phyloP scores from a whole-genome alignment of 2,329 filamentous ascomycete species.

The Grosmannia huntii region DNA sequence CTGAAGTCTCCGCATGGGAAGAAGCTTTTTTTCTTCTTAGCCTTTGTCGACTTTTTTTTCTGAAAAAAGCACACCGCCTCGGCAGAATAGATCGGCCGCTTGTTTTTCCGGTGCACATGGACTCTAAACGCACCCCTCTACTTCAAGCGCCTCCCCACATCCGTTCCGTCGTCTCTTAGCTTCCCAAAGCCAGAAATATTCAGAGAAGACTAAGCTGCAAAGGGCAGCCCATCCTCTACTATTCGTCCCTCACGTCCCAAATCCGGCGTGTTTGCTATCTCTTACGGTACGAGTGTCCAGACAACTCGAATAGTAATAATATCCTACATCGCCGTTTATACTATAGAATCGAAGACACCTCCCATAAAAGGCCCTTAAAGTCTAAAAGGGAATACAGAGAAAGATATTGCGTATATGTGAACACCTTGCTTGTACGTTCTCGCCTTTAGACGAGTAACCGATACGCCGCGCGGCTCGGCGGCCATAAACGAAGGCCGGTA shows the following conservation, averaged over 20 bases:
- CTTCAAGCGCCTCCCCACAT: neutral
- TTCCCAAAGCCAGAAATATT: neutral
- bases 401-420: too few relatives aligned
- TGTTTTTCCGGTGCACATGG: neutral
- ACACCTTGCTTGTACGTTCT: too few relatives aligned
- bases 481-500: too few relatives aligned
- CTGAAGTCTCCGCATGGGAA: neutral
- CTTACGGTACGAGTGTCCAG: neutral
- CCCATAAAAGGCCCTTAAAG: too few relatives aligned
- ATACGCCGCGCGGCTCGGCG: too few relatives aligned
- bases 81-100: neutral
- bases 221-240: neutral
- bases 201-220: neutral
- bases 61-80: neutral
- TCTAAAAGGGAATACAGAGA: too few relatives aligned
- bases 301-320: neutral
- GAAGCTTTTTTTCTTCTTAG: neutral
- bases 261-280: neutral
- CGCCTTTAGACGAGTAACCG: too few relatives aligned
- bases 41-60: neutral
- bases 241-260: neutral
- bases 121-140: neutral
- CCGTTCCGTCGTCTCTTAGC: too few relatives aligned
- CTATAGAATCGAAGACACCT: too few relatives aligned
- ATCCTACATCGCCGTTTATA: neutral